phyloP scores from a whole-genome alignment of 1,284 basidiomycete genomes.

The Cryptococcus sp. region DNA sequence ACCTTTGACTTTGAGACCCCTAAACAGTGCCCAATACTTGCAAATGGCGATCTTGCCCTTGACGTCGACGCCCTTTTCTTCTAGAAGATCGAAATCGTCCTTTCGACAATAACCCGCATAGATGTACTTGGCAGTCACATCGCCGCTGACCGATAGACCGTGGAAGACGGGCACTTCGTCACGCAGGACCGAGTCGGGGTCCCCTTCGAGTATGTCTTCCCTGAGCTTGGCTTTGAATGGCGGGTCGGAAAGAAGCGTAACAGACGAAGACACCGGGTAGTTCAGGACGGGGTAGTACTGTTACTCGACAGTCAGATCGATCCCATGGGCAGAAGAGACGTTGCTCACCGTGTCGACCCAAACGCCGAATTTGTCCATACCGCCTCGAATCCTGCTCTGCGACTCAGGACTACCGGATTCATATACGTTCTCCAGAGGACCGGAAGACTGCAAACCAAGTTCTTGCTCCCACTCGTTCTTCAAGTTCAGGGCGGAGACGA shows the following conservation, averaged over 20 bases:
- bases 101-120: slow-evolving; percentile 81
- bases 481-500: slow-evolving; percentile 47
- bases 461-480: slow-evolving; percentile 52
- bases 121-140: slow-evolving; percentile 66
- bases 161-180: slow-evolving; percentile 55
- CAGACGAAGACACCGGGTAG: slow-evolving; percentile 62
- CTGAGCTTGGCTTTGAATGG: slow-evolving; percentile 55
- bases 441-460: slow-evolving; percentile 45
- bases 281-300: slow-evolving; percentile 80
- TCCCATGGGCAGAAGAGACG: not conserved
- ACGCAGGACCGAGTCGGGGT: slow-evolving; percentile 52
- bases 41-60: slow-evolving; percentile 79
- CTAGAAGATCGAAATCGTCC: slow-evolving; percentile 71
- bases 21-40: slow-evolving; percentile 78
- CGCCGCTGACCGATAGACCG: slow-evolving; percentile 46
- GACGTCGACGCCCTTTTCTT: slow-evolving; percentile 62
- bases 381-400: slow-evolving; percentile 38
- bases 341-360: slow-evolving; percentile 52
- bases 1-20: slow-evolving; percentile 66
- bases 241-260: slow-evolving; percentile 43
- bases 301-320: not conserved
- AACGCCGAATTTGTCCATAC: slow-evolving; percentile 40
- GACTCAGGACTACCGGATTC: slow-evolving; percentile 47
- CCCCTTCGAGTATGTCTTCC: slow-evolving; percentile 54
- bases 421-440: slow-evolving; percentile 46